Evolutionary conservation across 2,329 filamentous ascomycete species (phyloP), one percentile per base, ranked within the genome.

Genomic region (Lachnellula willkommii): DNA sequence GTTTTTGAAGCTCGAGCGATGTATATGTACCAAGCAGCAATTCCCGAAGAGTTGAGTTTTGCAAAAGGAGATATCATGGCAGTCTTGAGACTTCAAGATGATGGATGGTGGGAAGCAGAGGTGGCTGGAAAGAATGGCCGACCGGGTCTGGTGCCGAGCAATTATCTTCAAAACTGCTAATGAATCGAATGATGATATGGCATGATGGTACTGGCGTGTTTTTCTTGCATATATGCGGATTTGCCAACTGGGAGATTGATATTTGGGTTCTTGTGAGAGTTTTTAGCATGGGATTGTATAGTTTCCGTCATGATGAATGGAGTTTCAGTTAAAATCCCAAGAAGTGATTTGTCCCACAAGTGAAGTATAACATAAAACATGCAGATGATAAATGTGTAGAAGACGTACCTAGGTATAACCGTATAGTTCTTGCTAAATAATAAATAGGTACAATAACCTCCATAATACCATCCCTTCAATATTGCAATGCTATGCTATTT

Each of bases 101-200:
- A 99, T 69, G 94, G 94, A 20, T 99, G 94, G 94, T 99, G 95
- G 94, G 94, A 99, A 75, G 95, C 95, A 12, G 93, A 96, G 72
- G 83, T 96, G 42, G 89, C 92, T 47, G 85, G 86, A 24, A 79
- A 80, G 60, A 81, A 78, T 56, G 72, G 70, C n/a, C 60, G 83
- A 79, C 50, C 78, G 73, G 84, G 84, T 58, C 75, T 87, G 67
- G 83, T 87, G 62, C 84, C 84, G 61, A 87, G 84, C 71, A 87
- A 87, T 69, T 87, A 87, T 65, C 75, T 87, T 57, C 68, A 69
- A 55, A 68, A 66, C 26, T 68, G 65, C 55, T 69, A 58, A 66
- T 51, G 39, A 50, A 37, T 52, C 17, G 5, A 24, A 36, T 12
- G 42, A 52, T 15, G 50, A 47, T 52, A 28, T 42, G 36, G 35